These are phyloP conservation scores for Apiospora aurea DNA, from an alignment of 2,329 filamentous ascomycete species.

Conservation along the genomic window DNA sequence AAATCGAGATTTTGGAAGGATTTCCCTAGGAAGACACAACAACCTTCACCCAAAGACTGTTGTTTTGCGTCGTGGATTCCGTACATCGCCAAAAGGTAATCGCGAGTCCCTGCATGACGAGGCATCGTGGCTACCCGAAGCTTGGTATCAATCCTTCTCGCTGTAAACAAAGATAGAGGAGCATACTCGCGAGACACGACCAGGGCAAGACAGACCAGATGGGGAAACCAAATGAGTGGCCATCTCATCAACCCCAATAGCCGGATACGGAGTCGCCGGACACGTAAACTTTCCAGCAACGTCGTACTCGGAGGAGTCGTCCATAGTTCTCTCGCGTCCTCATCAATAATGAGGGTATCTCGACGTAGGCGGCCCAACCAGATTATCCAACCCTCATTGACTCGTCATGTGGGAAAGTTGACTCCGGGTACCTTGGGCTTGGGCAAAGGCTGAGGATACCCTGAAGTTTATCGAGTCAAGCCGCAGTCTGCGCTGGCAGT, in stretches of 20 bases:
- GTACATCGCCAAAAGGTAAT: slow-evolving; percentile 2
- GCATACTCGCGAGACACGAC: neutral
- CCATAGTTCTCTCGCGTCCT: neutral
- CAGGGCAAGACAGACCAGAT: neutral
- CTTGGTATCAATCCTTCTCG: neutral
- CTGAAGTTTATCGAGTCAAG: slow-evolving; percentile 13
- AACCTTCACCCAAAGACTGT: neutral
- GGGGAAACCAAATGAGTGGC: neutral
- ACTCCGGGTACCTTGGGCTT: neutral
- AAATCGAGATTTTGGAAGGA: neutral
- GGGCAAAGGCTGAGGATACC: neutral
- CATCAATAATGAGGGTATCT: neutral
- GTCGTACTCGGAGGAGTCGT: neutral
- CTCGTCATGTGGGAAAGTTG: slow-evolving; percentile 7
- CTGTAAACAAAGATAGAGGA: neutral
- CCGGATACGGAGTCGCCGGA: neutral
- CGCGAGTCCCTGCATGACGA: slow-evolving; percentile 9
- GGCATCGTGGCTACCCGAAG: neutral
- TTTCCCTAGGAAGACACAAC: neutral
- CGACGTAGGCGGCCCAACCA: neutral
- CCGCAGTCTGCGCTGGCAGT: neutral
- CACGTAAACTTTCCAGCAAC: neutral
- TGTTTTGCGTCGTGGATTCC: neutral
- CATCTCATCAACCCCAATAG: neutral
- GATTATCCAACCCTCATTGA: neutral